Percentiles rank a stretch among this genome's conserved stretches.
Conservation (phyloP, 257 asterid genomes). For the Penstemon davidsonii region DNA sequence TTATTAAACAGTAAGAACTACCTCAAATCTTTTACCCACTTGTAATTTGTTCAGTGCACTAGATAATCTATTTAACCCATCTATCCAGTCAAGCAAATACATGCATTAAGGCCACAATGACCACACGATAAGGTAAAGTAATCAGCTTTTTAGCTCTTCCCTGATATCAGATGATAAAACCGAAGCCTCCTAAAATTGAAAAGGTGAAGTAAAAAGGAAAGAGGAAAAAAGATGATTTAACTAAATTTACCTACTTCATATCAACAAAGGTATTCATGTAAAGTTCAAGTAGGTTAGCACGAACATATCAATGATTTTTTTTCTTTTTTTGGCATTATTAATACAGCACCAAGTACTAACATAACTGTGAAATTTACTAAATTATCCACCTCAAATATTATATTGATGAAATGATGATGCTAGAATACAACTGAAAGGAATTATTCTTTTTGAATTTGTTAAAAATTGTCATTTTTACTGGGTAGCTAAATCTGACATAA, state of each 20-base stretch:
- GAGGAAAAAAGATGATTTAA: neutral
- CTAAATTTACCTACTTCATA: neutral
- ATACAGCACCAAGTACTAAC: slow-evolving; percentile 13
- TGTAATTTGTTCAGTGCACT: too few relatives aligned
- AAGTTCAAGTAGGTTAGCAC: neutral
- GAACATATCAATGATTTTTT: neutral
- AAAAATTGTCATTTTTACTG: neutral
- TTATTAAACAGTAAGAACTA: neutral
- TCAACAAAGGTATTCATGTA: neutral
- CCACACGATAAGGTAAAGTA: neutral
- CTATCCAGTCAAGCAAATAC: neutral
- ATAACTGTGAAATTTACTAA: neutral
- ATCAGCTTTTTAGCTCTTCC: neutral
- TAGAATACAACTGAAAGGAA: neutral
- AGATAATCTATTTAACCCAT: neutral
- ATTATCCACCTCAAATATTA: slow-evolving; percentile 11
- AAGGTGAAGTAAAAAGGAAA: neutral
- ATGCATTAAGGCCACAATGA: neutral
- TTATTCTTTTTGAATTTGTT: neutral
- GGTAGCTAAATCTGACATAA: neutral
- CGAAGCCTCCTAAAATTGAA: neutral
- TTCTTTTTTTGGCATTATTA: neutral
- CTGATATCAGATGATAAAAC: neutral
- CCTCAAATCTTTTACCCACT: neutral
- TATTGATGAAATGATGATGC: neutral